Base-by-base conservation (phyloP, 352 stramenopile species). In the Globisporangium nunn region DNA sequence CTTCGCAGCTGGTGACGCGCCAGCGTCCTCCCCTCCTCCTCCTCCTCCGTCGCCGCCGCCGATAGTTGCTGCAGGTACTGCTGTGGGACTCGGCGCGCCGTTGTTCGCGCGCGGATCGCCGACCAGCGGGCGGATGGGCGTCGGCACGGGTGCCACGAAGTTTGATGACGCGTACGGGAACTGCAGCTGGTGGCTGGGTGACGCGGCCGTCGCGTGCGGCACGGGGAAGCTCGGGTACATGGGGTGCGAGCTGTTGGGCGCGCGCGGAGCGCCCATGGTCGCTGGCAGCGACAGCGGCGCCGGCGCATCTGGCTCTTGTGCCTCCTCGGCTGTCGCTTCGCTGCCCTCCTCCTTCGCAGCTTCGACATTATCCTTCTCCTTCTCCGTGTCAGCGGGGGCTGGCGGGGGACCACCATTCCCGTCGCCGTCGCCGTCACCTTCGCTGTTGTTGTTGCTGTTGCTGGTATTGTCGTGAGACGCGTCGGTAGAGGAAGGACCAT, bases 51-150 rank as follows among this genome's bases (percentile, higher is more conserved):
- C 23, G 23, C 23, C 23, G 23, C 23, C 23, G 23, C 23, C 23
- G 23, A 23, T 23, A 23, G 23, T 23, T 23, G 35, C 35, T 4
- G 35, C 8, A 12, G 11, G 11, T 12, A 10, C 47, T 5, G 17
- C 17, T 30, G 15, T 46, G 11, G 50, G 39, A 11, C 18, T 33
- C 29, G 17, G 11, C 10, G 5, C n/a, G 8, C 28, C 50, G 28
- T 43, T 50, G 28, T 43, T 50, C 15, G 43, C 60, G 51, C 82
- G 79, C 41, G 82, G 82, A 54, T 92, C 82, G 30, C 78, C 80
- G 37, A 77, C 58, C 28, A 92, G 52, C 17, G 82, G 82, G 4
- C 82, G 82, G 63, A 92, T 92, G 10, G 82, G 82, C 33, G 82
- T 92, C 12, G 80, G 82, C 30, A 71, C 69, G 5, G 78, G 66